Evolutionary conservation across 129 eudicot species (phyloP).

Genomic region (Gnaphalium uliginosum): DNA sequence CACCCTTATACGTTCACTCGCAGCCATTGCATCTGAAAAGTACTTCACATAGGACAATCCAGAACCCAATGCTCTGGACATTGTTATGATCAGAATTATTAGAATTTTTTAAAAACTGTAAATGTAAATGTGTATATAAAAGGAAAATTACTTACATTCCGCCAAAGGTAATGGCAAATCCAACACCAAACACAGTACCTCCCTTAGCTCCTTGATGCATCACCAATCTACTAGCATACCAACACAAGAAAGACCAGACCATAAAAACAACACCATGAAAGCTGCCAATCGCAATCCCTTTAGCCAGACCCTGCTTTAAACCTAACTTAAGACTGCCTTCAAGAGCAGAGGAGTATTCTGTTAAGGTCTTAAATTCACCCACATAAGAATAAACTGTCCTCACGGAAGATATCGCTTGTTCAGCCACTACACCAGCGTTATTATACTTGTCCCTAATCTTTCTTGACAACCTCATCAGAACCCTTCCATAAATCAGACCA

Average conservation of each 20-base stretch:
- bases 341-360: slow-evolving; percentile 50
- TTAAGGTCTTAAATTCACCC: slow-evolving; percentile 40
- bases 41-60: slow-evolving; percentile 60
- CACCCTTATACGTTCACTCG: slow-evolving; percentile 61
- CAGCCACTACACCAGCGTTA: slow-evolving; percentile 43
- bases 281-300: slow-evolving; percentile 47
- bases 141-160: slow-evolving; percentile 39
- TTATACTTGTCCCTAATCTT: slow-evolving; percentile 44
- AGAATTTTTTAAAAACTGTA: not conserved
- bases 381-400: slow-evolving; percentile 57
- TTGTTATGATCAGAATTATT: not conserved
- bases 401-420: slow-evolving; percentile 46
- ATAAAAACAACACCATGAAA: slow-evolving; percentile 36
- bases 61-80: slow-evolving; percentile 34
- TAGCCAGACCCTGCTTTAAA: slow-evolving; percentile 46
- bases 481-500: slow-evolving; percentile 40
- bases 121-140: not conserved
- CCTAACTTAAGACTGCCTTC: slow-evolving; percentile 44
- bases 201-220: slow-evolving; percentile 55
- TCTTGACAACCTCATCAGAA: slow-evolving; percentile 45
- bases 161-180: slow-evolving; percentile 40
- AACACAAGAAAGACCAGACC: slow-evolving; percentile 42
- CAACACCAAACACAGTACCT: slow-evolving; percentile 51
- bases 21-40: slow-evolving; percentile 77
- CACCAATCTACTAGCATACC: slow-evolving; percentile 49